Conservation (phyloP, 768 basidiomycete species). For the Rhizopogon vulgaris region DNA sequence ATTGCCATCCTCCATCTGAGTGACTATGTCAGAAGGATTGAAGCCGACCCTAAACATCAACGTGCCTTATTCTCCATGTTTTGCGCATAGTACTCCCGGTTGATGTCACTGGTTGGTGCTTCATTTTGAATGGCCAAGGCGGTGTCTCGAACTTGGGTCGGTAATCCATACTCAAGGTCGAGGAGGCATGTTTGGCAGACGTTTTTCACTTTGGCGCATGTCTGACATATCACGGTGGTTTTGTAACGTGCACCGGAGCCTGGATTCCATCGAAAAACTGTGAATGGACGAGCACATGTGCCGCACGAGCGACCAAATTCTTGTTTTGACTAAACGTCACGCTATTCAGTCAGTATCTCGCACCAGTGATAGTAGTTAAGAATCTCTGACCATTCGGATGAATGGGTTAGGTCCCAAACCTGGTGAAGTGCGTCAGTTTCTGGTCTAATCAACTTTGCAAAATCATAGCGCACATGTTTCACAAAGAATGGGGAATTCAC, state of each 20-base stretch:
- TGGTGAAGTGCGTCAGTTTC: neutral
- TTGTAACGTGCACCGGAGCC: conserved; percentile 92
- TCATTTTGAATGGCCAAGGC: conserved; percentile 80
- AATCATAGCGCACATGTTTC: conserved; percentile 66
- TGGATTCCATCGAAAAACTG: conserved; percentile 98
- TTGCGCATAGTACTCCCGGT: conserved; percentile 91
- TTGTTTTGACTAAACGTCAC: conserved; percentile 78
- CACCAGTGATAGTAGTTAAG: conserved; percentile 4
- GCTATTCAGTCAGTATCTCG: neutral
- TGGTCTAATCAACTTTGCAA: neutral
- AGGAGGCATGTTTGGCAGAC: conserved; percentile 97
- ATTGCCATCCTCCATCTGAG: conserved; percentile 59
- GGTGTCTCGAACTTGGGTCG: conserved; percentile 95
- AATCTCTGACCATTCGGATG: conserved; percentile 75
- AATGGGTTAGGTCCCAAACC: conserved; percentile 58
- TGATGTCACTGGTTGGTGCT: conserved; percentile 95
- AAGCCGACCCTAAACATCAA: neutral
- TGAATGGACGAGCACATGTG: conserved; percentile 94
- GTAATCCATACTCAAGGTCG: conserved; percentile 93
- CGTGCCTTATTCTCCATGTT: conserved; percentile 80
- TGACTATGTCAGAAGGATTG: neutral
- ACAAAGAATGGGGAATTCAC: conserved; percentile 90
- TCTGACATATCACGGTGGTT: conserved; percentile 95
- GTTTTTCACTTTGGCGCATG: conserved; percentile 93
- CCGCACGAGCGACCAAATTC: conserved; percentile 95